Percentiles rank a stretch among this genome's conserved stretches.
These are phyloP conservation scores for Lasiodiplodia hormozganensis DNA, from an alignment of 2,329 filamentous ascomycete genomes.

Conservation along the genomic window DNA sequence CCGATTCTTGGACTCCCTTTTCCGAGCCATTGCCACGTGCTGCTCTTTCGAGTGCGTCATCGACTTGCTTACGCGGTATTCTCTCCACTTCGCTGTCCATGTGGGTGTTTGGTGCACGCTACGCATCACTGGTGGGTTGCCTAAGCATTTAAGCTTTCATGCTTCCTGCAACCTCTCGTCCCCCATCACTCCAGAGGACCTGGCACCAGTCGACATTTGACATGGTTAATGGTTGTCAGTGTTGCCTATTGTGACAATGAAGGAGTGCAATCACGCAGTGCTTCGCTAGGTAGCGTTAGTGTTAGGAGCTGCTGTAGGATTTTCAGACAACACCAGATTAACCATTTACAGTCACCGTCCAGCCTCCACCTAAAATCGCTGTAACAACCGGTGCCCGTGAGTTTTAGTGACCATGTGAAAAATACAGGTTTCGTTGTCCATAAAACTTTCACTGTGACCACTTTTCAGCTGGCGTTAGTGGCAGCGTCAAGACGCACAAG, in stretches of 20 bases:
- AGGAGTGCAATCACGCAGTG: not conserved
- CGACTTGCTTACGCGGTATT: not conserved
- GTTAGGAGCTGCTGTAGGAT: not conserved
- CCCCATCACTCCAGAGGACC: not conserved
- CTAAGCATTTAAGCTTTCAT: not conserved
- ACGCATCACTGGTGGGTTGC: not conserved
- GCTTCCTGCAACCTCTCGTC: not conserved
- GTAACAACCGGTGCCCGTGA: not conserved
- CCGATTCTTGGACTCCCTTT: not conserved
- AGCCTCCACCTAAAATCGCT: too few relatives aligned
- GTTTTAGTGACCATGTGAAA: not conserved
- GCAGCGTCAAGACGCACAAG: not conserved
- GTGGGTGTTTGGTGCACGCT: not conserved
- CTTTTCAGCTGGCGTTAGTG: not conserved
- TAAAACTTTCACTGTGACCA: not conserved
- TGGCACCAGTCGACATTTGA: not conserved
- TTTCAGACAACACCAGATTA: too few relatives aligned
- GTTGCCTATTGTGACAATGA: not conserved
- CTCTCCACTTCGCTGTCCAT: not conserved
- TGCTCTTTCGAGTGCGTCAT: not conserved
- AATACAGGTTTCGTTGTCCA: not conserved
- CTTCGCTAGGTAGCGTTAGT: not conserved
- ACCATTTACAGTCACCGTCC: too few relatives aligned
- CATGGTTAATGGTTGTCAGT: not conserved
- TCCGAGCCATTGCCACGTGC: not conserved